phyloP scores from a whole-genome alignment of 345 rosid species.

The Firmiana major region DNA sequence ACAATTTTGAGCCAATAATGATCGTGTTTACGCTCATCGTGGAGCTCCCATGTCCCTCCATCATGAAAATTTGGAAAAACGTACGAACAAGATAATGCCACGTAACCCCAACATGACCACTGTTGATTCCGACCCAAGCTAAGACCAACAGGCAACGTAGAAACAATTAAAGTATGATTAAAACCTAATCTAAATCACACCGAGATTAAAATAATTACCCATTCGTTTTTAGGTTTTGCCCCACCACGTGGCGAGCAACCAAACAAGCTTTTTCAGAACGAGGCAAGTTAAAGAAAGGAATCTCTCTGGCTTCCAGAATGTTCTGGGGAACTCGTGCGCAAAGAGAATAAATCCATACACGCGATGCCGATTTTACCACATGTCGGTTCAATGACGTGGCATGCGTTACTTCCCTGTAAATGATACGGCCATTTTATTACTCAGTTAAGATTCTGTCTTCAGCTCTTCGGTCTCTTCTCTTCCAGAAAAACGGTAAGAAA shows the following conservation, averaged over 20 bases:
- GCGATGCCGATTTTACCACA: conserved; percentile 43
- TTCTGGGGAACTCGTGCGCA: conserved; percentile 34
- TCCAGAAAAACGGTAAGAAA: neutral
- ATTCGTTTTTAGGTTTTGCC: neutral
- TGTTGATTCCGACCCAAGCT: too few species aligned
- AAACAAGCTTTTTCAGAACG: conserved; percentile 2
- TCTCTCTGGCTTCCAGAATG: conserved; percentile 46
- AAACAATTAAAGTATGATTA: neutral
- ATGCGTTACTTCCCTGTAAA: conserved; percentile 24
- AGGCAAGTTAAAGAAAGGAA: neutral
- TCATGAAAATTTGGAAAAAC: neutral
- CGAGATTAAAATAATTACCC: neutral
- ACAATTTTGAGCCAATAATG: neutral
- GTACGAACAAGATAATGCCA: neutral
- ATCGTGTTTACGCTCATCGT: neutral
- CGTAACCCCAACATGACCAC: neutral
- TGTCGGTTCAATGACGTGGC: conserved; percentile 34
- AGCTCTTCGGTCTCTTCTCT: neutral
- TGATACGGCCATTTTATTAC: conserved; percentile 34
- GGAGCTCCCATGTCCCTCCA: neutral
- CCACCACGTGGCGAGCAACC: conserved; percentile 36
- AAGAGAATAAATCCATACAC: conserved; percentile 24
- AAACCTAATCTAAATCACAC: neutral
- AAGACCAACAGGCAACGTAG: neutral
- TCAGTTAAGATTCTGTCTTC: neutral